Base-by-base conservation (phyloP, 345 rosid species). In the Populus ilicifolia region DNA sequence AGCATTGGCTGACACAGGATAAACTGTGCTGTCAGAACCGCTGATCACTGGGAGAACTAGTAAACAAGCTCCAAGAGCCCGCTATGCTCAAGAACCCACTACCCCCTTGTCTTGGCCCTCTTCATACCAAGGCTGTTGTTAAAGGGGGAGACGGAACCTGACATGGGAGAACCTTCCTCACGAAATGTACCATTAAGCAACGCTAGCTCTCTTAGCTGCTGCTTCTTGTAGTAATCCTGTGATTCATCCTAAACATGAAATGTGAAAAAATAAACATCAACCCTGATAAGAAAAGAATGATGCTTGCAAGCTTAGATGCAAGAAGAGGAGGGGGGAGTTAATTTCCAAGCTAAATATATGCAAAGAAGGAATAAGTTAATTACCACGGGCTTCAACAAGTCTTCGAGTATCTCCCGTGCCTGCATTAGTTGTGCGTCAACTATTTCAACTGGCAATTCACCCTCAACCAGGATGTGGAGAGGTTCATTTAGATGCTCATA, bases 401-500 rank as follows among this genome's bases (percentile, higher is more conserved):
- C 99, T 68, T 91, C 97, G 6, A 96, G 97, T 79, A 96, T 90
- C 85, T 94, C 97, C 2, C 91, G 92, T 30, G 98, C 99, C 85
- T 94, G 99, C 90, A 88, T 89, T 39, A 96, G 84, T 67, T 96
- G 94, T 59, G 95, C 88, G 85, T 96, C 98, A 30, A 92, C 87
- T 75, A 96, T 90, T 81, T 96, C 97, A 75, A 91, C 89, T 0
- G 98, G 99, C 74, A 96, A 84, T 72, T 94, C 99, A 43, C 92
- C 99, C 90, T 96, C 98, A 30, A 96, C 88, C 79, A 96, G 86
- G 82, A 96, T 90, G 80, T 92, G 98, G 46, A 96, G 97, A 74
- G 93, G 99, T 76, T 96, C 98, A 80, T 89, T 92, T 69, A 96
- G 86, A 79, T 96, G 99, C 80, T 96, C 98, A 75, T 91, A 96